Base-by-base conservation (phyloP, 305 asterid genomes). In the Withania somnifera region DNA sequence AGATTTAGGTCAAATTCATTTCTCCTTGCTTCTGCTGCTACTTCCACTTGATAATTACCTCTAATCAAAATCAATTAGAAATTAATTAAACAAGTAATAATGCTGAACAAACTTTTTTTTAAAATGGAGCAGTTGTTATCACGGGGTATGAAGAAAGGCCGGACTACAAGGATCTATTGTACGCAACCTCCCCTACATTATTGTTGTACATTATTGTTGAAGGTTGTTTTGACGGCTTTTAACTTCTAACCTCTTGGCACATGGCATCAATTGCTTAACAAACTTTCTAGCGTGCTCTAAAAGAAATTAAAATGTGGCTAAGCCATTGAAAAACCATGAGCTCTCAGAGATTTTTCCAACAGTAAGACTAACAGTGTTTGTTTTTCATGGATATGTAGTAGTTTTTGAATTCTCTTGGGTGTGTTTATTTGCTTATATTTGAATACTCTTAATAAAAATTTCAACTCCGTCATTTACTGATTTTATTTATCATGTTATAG, bases 1-100 rank as follows among this genome's bases (percentile, higher is more conserved):
- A 94, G 92, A 82, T 91, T 91, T 78, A 94, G 93, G 86, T 94
- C 97, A 11, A 93, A 92, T 64, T 88, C 93, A 63, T 92, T 92
- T 87, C 91, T 88, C 11, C 84, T 81, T 32, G 90, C 90, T 47
- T 82, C 93, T 81, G 81, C 84, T 32, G 87, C 85, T 32, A 87
- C 85, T 85, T 78, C 90, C 22, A 87, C 93, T 54, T 85, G 88
- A 53, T 83, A 84, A 19, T 56, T 83, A 8, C 90, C 92, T 22
- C 97, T 93, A 85, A 58, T 73, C 0, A 45, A 13, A 71, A 69
- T 22, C 0, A 42, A 69, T 13, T 40, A 69, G 6, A 17, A 13
- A 22, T 68, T 68, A 69, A 45, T 69, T 2, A 22, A 50, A 28
- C 61, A 50, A 75, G 26, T 0, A 28, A n/a, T 71, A 45, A 14